phyloP scores from a whole-genome alignment of 768 basidiomycete genomes.

The Cubamyces sp. region DNA sequence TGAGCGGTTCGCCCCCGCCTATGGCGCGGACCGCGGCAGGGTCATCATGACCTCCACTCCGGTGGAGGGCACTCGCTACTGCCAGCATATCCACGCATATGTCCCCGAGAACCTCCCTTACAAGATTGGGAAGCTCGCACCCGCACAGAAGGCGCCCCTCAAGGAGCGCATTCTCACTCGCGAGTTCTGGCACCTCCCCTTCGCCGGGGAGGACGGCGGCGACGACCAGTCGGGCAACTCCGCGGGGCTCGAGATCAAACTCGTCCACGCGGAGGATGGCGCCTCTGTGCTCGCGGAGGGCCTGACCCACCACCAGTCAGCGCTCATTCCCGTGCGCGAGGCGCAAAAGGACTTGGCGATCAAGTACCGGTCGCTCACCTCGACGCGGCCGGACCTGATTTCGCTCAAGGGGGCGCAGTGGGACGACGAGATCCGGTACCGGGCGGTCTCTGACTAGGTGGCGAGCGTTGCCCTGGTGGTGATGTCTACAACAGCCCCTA shows the following conservation, averaged over 20 bases:
- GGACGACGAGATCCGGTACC: slow-evolving; percentile 21
- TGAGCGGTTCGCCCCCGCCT: slow-evolving; percentile 3
- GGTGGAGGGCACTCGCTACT: slow-evolving; percentile 26
- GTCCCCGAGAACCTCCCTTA: slow-evolving; percentile 28
- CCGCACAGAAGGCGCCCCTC: slow-evolving; percentile 17
- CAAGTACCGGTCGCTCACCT: slow-evolving; percentile 27
- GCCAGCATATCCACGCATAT: slow-evolving; percentile 25
- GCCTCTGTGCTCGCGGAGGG: slow-evolving; percentile 19
- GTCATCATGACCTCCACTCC: slow-evolving; percentile 5
- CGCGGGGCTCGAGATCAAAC: slow-evolving; percentile 13
- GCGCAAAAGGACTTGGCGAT: slow-evolving; percentile 24
- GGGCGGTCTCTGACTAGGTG: slow-evolving; percentile 10
- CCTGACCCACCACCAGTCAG: slow-evolving; percentile 25
- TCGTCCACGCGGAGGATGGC: slow-evolving; percentile 13
- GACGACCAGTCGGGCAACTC: not conserved
- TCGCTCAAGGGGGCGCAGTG: slow-evolving; percentile 20
- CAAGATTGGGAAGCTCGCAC: slow-evolving; percentile 21
- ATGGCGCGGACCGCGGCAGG: not conserved
- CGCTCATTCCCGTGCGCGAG: slow-evolving; percentile 22
- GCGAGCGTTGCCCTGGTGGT: slow-evolving; percentile 2
- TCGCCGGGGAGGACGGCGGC: slow-evolving; percentile 13
- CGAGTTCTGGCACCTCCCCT: slow-evolving; percentile 18
- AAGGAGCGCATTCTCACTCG: slow-evolving; percentile 19
- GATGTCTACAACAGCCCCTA: not conserved
- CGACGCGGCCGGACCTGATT: slow-evolving; percentile 19